Evolutionary conservation across 164 flowering plant genomes (phyloP), one percentile per base, ranked within the genome.

Genomic region (Platanus orientalis): DNA sequence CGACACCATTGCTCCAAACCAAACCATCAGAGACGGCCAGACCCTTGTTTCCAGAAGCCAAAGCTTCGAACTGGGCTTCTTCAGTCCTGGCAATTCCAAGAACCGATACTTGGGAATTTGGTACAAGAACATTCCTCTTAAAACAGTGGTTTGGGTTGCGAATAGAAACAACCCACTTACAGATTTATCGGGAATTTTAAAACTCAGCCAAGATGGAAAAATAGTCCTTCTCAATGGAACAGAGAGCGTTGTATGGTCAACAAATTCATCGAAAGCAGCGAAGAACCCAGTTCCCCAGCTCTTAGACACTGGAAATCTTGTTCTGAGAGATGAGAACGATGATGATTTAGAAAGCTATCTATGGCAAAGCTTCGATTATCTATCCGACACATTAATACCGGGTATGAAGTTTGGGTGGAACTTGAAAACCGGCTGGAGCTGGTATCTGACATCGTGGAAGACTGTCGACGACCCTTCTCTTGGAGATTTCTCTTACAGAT

Each of bases 341-440:
- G 21, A 19, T 24, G 30, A 44, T 42, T 2, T 56, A 30, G 60
- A 54, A 2, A 55, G 30, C 19, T 71, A n/a, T 54, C 9, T 69
- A 1, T 81, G 85, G 83, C 81, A 81, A 68, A 77, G 85, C 48
- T 81, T 79, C 47, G 83, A 81, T 64, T 58, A 71, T 60, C 83
- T 77, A 0, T 13, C 60, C 0, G 69, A 79, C 55, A 77, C 81
- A 0, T 11, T 66, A 51, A 19, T 82, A 26, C 77, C 81, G 0
- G 77, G 76, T 7, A 72, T 78, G 83, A 76, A 78, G 58, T 26
- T 72, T 1, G 83, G 86, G 11, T 45, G 65, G 62, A 65, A 81
- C 58, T 32, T 56, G 0, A 63, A 17, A 12, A 74, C 54, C 0
- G 70, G 73, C 2, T 40, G 39, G 26, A 63, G 74, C 7, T 7